phyloP scores from a whole-genome alignment of 208 protist species.

The Crithidia sp. region DNA sequence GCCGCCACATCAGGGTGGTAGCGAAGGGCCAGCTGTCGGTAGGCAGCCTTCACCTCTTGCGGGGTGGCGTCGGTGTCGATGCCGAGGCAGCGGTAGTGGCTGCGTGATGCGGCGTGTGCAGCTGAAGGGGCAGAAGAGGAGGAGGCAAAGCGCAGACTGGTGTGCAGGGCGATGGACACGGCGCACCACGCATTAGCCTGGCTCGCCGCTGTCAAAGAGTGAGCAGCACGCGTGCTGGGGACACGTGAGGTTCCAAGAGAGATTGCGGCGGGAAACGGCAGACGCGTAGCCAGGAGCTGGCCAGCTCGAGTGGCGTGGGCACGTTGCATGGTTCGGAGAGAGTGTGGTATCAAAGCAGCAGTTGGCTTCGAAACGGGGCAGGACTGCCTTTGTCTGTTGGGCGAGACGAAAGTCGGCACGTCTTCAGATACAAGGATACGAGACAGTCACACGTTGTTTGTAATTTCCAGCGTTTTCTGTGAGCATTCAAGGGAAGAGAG shows the following conservation, averaged over 20 bases:
- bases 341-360: not conserved
- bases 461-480: no score
- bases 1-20: conserved; percentile 87
- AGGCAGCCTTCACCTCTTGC: conserved; percentile 90
- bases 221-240: not conserved
- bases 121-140: conserved; percentile 18
- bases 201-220: not conserved
- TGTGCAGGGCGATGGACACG: conserved; percentile 12
- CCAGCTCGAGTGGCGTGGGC: not conserved
- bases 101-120: conserved; percentile 24
- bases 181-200: not conserved
- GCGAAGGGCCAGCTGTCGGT: conserved; percentile 74
- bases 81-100: conserved; percentile 70
- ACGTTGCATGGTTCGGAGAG: not conserved
- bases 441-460: no score
- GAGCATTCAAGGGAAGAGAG: no score
- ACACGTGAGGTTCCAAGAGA: not conserved
- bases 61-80: conserved; percentile 68
- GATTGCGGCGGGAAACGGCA: not conserved
- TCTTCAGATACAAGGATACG: no score
- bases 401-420: no score
- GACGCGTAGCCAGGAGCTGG: not conserved
- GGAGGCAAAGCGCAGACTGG: conserved; percentile 13
- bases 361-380: no score
- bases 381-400: no score